Evolutionary conservation across 768 basidiomycete genomes (phyloP).

Genomic region (Hortiboletus campestris): DNA sequence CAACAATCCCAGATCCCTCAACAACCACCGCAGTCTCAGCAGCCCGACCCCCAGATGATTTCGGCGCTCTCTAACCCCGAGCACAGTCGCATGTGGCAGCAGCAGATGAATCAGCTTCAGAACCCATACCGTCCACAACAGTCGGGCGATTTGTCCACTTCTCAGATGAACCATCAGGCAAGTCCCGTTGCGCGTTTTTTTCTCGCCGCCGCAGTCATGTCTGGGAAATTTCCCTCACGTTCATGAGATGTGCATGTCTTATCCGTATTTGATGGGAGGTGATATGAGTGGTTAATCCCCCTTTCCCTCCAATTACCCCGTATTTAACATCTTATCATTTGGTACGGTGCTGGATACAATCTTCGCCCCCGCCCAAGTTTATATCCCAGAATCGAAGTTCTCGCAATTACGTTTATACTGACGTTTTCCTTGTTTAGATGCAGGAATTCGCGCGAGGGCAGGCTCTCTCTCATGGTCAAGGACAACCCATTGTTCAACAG

Average conservation of each 20-base stretch:
- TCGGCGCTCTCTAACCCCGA: constrained; percentile 49
- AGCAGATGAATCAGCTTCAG: constrained; percentile 50
- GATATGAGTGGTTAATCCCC: constrained; percentile 20
- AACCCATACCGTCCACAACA: constrained; percentile 43
- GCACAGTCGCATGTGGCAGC: constrained; percentile 56
- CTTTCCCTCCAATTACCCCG: constrained; percentile 7
- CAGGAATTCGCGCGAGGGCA: constrained; percentile 45
- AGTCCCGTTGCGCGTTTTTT: constrained; percentile 29
- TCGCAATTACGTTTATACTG: constrained; percentile 20
- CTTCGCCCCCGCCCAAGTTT: constrained; percentile 1
- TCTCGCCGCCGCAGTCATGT: constrained; percentile 7
- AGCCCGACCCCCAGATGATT: constrained; percentile 38
- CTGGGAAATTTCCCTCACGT: constrained; percentile 18
- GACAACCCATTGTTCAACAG: constrained; percentile 37
- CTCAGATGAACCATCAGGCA: constrained; percentile 48
- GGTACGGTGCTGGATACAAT: neutral
- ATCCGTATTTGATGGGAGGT: constrained; percentile 7
- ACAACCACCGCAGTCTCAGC: constrained; percentile 45
- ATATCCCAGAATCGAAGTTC: constrained; percentile 4
- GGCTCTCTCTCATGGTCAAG: constrained; percentile 39
- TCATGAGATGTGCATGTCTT: constrained; percentile 14
- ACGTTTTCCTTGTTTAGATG: constrained; percentile 37
- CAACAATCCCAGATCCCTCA: constrained; percentile 43
- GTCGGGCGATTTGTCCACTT: constrained; percentile 38
- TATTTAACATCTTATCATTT: constrained; percentile 16